phyloP scores from a whole-genome alignment of 106 monocot genomes.

The Cymbidium sinense region DNA sequence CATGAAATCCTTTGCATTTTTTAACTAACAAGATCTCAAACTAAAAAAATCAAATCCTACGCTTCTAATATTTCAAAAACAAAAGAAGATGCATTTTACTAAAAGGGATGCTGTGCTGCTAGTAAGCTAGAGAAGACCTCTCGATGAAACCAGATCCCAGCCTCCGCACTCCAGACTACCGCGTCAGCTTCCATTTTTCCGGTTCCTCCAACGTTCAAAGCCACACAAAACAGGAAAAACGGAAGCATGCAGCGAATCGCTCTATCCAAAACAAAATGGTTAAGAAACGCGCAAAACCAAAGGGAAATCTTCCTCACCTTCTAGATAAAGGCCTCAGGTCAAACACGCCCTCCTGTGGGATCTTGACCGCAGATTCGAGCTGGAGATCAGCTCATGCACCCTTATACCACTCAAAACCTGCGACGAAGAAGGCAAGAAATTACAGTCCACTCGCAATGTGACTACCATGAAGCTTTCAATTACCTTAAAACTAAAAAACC shows the following conservation, averaged over 20 bases:
- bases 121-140: neutral
- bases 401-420: neutral
- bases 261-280: neutral
- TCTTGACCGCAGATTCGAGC: neutral
- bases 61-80: neutral
- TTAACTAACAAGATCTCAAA: neutral
- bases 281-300: neutral
- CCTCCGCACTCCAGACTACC: neutral
- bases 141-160: neutral
- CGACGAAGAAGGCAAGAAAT: neutral
- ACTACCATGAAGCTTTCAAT: neutral
- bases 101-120: neutral
- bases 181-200: neutral
- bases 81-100: neutral
- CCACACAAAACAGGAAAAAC: neutral
- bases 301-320: neutral
- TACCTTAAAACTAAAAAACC: neutral
- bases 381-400: neutral
- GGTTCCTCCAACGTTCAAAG: neutral
- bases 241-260: neutral
- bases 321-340: neutral
- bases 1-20: neutral
- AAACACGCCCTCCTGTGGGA: neutral
- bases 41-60: neutral
- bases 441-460: neutral